Percentiles rank a stretch among this genome's conserved stretches.
These are phyloP conservation scores for Ascocoryne sarcoides DNA, from an alignment of 2,329 filamentous ascomycete genomes.

Conservation along the genomic window DNA sequence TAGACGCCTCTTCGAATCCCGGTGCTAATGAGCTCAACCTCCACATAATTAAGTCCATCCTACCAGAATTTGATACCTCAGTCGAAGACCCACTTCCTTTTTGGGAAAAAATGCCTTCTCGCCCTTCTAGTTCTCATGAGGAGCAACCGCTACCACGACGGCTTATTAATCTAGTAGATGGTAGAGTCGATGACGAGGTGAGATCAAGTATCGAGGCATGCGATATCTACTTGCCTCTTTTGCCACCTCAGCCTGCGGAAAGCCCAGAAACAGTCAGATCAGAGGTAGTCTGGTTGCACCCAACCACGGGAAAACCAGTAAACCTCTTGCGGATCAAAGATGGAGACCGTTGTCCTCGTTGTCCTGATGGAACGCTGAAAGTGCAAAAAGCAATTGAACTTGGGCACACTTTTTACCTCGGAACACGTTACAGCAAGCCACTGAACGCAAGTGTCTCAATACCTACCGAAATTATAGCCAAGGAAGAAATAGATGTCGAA, in stretches of 20 bases:
- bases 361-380: conserved; percentile 51
- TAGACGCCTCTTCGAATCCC: neutral
- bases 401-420: conserved; percentile 91
- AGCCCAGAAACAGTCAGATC: conserved; percentile 2
- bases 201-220: conserved; percentile 5
- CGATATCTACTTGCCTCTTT: conserved; percentile 14
- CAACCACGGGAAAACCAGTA: conserved; percentile 36
- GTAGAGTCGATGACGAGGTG: conserved; percentile 13
- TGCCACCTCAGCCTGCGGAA: conserved; percentile 6
- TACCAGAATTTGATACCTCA: conserved; percentile 62
- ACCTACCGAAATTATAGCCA: conserved; percentile 27
- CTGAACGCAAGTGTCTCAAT: conserved; percentile 54
- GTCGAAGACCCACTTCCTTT: conserved; percentile 49
- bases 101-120: conserved; percentile 33
- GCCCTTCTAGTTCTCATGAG: neutral
- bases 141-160: conserved; percentile 3
- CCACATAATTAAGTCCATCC: conserved; percentile 56
- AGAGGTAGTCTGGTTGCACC: conserved; percentile 16
- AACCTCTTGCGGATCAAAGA: conserved; percentile 57
- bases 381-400: conserved; percentile 75
- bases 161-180: conserved; percentile 33
- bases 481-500: conserved; percentile 2
- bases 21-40: conserved; percentile 39
- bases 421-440: conserved; percentile 75
- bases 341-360: conserved; percentile 67